These are phyloP conservation scores for Teratosphaeria nubilosa DNA, from an alignment of 2,329 filamentous ascomycete species.

Conservation along the genomic window DNA sequence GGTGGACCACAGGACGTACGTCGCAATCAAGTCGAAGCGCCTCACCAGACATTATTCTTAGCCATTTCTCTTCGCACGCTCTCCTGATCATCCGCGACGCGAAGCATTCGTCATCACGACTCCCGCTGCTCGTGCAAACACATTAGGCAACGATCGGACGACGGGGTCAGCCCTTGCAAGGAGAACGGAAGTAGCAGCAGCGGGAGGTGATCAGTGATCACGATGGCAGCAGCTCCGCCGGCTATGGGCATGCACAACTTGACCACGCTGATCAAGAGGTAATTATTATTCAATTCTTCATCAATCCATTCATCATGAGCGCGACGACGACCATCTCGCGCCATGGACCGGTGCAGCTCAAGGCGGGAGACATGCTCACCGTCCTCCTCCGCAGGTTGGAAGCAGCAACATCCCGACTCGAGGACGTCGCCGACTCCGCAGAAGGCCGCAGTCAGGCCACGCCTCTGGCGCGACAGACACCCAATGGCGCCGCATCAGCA, in stretches of 20 bases:
- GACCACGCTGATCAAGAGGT: slow-evolving; percentile 97
- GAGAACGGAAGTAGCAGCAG: background rate
- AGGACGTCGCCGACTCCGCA: slow-evolving; percentile 72
- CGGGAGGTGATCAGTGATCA: background rate
- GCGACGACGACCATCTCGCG: background rate
- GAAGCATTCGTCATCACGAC: no score
- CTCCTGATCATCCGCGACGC: no score
- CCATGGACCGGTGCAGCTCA: background rate
- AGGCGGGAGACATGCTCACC: slow-evolving; percentile 36
- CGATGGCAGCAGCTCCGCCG: background rate
- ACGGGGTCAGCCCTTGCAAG: background rate
- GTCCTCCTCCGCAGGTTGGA: slow-evolving; percentile 61
- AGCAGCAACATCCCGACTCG: slow-evolving; percentile 87
- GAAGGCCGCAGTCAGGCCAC: slow-evolving; percentile 33
- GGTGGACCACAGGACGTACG: background rate
- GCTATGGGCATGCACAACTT: slow-evolving; percentile 77
- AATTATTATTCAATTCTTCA: background rate
- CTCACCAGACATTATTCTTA: background rate
- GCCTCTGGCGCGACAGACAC: slow-evolving; percentile 7
- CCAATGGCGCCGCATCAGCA: background rate
- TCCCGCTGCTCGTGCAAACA: no score
- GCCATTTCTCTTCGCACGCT: background rate
- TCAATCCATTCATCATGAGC: slow-evolving; percentile 1
- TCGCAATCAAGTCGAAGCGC: background rate
- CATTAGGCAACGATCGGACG: background rate